These are phyloP conservation scores for Afroboletus lepidellus DNA, from an alignment of 1,284 basidiomycete genomes.

Conservation along the genomic window DNA sequence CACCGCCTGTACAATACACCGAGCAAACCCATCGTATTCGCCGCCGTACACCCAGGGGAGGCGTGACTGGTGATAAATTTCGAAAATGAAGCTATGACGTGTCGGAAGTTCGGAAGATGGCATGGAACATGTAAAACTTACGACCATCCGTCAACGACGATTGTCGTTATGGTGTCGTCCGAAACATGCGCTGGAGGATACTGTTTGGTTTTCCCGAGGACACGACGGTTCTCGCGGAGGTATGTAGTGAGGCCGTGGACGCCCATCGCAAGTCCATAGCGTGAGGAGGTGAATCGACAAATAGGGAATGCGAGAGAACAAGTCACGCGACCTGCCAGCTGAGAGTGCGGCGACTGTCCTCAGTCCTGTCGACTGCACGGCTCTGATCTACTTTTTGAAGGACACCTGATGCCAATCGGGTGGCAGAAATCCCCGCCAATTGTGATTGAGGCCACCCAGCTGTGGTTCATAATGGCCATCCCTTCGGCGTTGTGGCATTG, in stretches of 20 bases:
- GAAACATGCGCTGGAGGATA: slow-evolving; percentile 27
- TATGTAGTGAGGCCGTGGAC: slow-evolving; percentile 80
- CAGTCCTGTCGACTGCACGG: too few species aligned
- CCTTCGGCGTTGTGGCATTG: neutral
- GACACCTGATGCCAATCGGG: slow-evolving; percentile 5
- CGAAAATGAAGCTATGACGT: slow-evolving; percentile 70
- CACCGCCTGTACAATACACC: slow-evolving; percentile 53
- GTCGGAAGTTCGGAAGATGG: neutral
- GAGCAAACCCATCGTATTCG: slow-evolving; percentile 66
- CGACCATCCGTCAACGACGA: slow-evolving; percentile 90
- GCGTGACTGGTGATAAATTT: slow-evolving; percentile 59
- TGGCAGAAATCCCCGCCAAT: slow-evolving; percentile 4
- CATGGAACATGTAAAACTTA: slow-evolving; percentile 44
- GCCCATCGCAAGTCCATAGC: slow-evolving; percentile 56
- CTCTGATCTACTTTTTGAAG: slow-evolving; percentile 4
- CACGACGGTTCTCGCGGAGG: slow-evolving; percentile 68
- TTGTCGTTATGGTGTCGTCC: slow-evolving; percentile 27
- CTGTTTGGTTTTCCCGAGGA: slow-evolving; percentile 52
- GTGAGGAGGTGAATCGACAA: neutral
- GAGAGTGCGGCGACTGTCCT: too few species aligned
- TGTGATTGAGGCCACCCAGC: slow-evolving; percentile 9
- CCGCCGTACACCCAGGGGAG: slow-evolving; percentile 87
- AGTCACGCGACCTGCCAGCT: neutral
- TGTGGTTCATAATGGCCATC: neutral
- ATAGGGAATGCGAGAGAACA: neutral